Conservation (phyloP, 805 yeast species). For the Nakazawaea peltata region DNA sequence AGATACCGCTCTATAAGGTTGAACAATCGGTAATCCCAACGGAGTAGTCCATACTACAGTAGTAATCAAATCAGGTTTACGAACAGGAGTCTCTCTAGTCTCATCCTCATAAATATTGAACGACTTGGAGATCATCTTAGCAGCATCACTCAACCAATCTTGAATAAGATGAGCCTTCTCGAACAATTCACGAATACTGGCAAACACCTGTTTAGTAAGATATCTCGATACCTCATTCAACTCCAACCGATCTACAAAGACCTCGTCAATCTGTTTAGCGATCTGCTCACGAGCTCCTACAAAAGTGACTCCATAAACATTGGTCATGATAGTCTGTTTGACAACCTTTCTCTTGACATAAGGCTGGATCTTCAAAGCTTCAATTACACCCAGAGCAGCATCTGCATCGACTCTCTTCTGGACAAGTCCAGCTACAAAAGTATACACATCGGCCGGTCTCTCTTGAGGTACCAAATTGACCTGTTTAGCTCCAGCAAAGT, state of each 20-base stretch:
- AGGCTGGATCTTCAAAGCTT: slow-evolving; percentile 48
- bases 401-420: slow-evolving; percentile 44
- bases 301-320: slow-evolving; percentile 94
- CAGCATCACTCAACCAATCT: slow-evolving; percentile 91
- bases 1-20: slow-evolving; percentile 76
- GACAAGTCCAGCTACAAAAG: slow-evolving; percentile 61
- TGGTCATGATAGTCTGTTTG: slow-evolving; percentile 97
- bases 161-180: slow-evolving; percentile 92
- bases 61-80: slow-evolving; percentile 61
- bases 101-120: slow-evolving; percentile 59
- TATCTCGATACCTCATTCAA: slow-evolving; percentile 47
- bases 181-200: slow-evolving; percentile 77
- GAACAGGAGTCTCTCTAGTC: slow-evolving; percentile 27
- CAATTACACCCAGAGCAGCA: slow-evolving; percentile 42
- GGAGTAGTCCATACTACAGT: slow-evolving; percentile 98
- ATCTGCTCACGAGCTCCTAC: slow-evolving; percentile 91
- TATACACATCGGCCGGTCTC: slow-evolving; percentile 71
- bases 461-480: slow-evolving; percentile 68
- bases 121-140: slow-evolving; percentile 71
- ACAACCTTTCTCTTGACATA: slow-evolving; percentile 80
- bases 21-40: slow-evolving; percentile 90
- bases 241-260: slow-evolving; percentile 30
- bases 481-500: slow-evolving; percentile 72
- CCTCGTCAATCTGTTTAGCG: slow-evolving; percentile 62
- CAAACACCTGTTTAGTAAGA: slow-evolving; percentile 71